Base-by-base conservation (phyloP, 202 grass and related monocot genomes). In the Eragrostis tef region DNA sequence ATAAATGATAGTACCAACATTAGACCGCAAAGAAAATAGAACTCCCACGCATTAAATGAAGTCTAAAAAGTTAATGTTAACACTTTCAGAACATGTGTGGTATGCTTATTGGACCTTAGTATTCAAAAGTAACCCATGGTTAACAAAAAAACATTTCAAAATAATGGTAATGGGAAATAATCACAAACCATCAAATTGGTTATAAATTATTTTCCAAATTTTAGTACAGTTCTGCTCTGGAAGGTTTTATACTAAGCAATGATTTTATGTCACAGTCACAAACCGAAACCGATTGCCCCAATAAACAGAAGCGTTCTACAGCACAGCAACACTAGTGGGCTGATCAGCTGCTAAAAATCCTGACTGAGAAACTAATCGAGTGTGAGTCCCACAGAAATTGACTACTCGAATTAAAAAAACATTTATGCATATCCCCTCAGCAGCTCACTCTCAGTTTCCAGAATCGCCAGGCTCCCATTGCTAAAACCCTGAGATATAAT, bases 201-300 rank as follows among this genome's bases (percentile, higher is more conserved):
- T 39, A 39, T 5, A 64, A 27, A 54, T 66, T 6, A 81, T 54
- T 17, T 11, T 6, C 9, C 36, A 50, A 31, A 75, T 50, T 46
- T 46, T 72, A 41, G 7, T 48, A 79, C 19, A 25, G 66, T 59
- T 61, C 13, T 17, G 24, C 49, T 83, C 51, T 44, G 61, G 31
- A 51, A 79, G 3, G 49, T 44, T 75, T 73, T 19, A 20, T 50
- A 59, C 61, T 68, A 48, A 74, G 81, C 51, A 31, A 79, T 20
- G 39, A 27, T 47, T 19, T 20, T 64, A 11, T 26, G 27, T 71
- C 39, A 67, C 21, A 67, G 34, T 79, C 46, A 79, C 19, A 36
- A 51, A 41, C 22, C 54, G 14, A 50, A 79, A 61, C 51, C 12
- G 21, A 49, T 65, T 50, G 14, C 64, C 22, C 22, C 51, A 67